Evolutionary conservation across 2,329 filamentous ascomycete genomes (phyloP).

Genomic region (Fusarium tricinctum): DNA sequence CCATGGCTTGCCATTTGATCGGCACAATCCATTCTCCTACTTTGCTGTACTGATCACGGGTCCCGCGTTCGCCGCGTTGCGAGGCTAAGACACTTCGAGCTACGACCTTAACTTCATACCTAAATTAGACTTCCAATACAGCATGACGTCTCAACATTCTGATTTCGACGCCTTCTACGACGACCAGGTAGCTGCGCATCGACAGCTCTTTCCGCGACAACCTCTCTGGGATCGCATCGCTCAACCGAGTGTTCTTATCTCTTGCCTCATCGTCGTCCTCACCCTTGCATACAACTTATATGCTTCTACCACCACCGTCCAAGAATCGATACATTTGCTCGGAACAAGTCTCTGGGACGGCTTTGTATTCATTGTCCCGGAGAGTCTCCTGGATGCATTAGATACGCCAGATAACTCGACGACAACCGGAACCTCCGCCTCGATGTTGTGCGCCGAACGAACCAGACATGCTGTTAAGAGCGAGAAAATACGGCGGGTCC

Average conservation of each 20-base stretch:
- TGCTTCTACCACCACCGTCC: conserved; percentile 52
- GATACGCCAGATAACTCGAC: conserved; percentile 67
- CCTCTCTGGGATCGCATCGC: conserved; percentile 52
- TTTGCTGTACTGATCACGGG: conserved; percentile 48
- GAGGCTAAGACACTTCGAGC: conserved; percentile 42
- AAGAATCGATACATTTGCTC: conserved; percentile 47
- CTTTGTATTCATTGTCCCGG: conserved; percentile 70
- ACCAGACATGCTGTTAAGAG: conserved; percentile 71
- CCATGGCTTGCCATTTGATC: conserved; percentile 47
- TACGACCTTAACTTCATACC: conserved; percentile 24
- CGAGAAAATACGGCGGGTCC: conserved; percentile 72
- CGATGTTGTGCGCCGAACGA: conserved; percentile 56
- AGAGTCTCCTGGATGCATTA: conserved; percentile 68
- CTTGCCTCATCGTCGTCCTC: conserved; percentile 52
- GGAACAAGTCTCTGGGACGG: conserved; percentile 71
- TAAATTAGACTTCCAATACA: conserved; percentile 27
- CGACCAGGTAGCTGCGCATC: conserved; percentile 53
- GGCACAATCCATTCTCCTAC: conserved; percentile 39
- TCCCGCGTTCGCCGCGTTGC: conserved; percentile 30
- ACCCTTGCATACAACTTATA: conserved; percentile 55
- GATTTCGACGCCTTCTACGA: conserved; percentile 55
- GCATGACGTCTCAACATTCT: conserved; percentile 54
- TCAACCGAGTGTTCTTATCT: conserved; percentile 55
- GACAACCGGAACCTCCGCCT: conserved; percentile 56
- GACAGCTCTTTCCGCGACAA: conserved; percentile 49